Evolutionary conservation across 495 filamentous ascomycete species (phyloP), one percentile per base, ranked within the genome.

Genomic region (Tuber aestivum): DNA sequence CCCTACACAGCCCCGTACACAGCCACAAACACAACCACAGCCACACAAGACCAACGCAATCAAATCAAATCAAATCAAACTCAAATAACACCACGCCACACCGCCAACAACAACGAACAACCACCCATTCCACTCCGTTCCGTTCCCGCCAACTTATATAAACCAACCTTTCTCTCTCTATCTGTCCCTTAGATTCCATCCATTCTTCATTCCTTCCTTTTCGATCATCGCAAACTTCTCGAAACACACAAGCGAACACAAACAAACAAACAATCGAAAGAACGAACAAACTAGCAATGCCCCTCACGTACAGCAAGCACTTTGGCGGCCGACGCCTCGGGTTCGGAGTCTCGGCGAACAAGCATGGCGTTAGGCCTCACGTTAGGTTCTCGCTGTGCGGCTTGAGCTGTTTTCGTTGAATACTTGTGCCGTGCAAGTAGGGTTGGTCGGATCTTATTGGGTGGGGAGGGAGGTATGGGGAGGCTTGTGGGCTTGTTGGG

Each of bases 361-460:
- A 77, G 50, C 76, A 79, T 37, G 81, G 82, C 10, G 70, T 83
- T 38, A 45, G 81, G 21, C 81, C 82, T 27, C 73, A 81, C 44
- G 72, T 82, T 38, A 61, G 82, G 8, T 79, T 83, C 69, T 48
- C 79, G 41, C 50, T 81, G 32, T 83, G 82, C 41, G 82, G 82
- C 8, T 18, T 81, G 8, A 83, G 74, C 69, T 83, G 82, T 37
- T 83, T 83, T 75, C 79, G 82, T 61, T 83, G 79, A 76, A 37
- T 9, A 5, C 37, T 48, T 48, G 18, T 48, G 18, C 0, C 20
- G 44, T n/a, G n/a, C n/a, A n/a, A n/a, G n/a, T n/a, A n/a, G n/a
- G n/a, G n/a, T n/a, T n/a, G n/a, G n/a, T n/a, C n/a, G n/a, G n/a
- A n/a, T n/a, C n/a, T n/a, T n/a, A n/a, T n/a, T n/a, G n/a, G n/a